phyloP scores from a whole-genome alignment of 2,329 filamentous ascomycete genomes.

The Fusarium musae region DNA sequence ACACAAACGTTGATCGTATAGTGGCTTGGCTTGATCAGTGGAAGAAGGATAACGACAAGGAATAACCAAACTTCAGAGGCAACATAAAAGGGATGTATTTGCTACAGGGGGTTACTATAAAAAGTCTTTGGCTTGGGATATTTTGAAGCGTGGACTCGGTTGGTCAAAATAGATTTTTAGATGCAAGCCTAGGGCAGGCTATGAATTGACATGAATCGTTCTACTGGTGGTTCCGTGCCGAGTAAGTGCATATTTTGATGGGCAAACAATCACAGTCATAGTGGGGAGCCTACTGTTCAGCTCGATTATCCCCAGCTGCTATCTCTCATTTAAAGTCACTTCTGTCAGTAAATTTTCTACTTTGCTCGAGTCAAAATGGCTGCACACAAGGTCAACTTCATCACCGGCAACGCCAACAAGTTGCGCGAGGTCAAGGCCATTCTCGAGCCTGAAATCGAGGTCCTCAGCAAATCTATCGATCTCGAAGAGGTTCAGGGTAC shows the following conservation, averaged over 20 bases:
- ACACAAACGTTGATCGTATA: constrained; percentile 86
- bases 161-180: constrained; percentile 39
- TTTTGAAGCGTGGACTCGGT: constrained; percentile 9
- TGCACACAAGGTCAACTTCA: constrained; percentile 77
- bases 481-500: constrained; percentile 91
- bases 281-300: constrained; percentile 19
- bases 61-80: neutral
- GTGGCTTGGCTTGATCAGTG: constrained; percentile 84
- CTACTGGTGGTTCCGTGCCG: constrained; percentile 17
- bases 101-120: neutral
- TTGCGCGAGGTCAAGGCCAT: constrained; percentile 90
- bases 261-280: neutral
- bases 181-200: constrained; percentile 32
- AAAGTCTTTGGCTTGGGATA: neutral
- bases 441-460: constrained; percentile 76
- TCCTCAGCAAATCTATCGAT: constrained; percentile 81
- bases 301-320: constrained; percentile 8
- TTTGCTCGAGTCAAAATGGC: constrained; percentile 51
- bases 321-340: neutral
- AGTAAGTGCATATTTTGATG: constrained; percentile 34
- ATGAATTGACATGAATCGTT: constrained; percentile 34
- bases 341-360: neutral
- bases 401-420: constrained; percentile 97
- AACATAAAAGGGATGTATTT: neutral
- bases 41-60: constrained; percentile 71